Conservation (phyloP, 2,329 filamentous ascomycete genomes). For the Diaporthe nobilis region DNA sequence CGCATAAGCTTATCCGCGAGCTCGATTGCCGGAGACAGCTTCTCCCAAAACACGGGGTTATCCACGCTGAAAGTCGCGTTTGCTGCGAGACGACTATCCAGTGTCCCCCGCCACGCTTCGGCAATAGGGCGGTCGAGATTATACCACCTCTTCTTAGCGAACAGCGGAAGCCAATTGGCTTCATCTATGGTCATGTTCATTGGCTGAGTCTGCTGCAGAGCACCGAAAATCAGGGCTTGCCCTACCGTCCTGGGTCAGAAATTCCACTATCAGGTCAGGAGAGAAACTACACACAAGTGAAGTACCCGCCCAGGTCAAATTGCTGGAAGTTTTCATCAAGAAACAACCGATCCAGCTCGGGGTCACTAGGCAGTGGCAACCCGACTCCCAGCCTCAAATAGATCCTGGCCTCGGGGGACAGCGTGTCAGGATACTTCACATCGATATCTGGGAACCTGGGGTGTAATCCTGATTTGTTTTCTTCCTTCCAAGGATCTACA, state of each 20-base stretch:
- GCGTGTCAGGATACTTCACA: neutral
- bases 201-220: neutral
- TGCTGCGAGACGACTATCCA: neutral
- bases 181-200: neutral
- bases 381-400: neutral
- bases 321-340: neutral
- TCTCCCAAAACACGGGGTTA: conserved; percentile 16
- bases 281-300: neutral
- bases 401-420: neutral
- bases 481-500: conserved; percentile 9
- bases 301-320: neutral
- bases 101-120: neutral
- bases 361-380: conserved; percentile 1
- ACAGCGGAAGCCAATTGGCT: conserved; percentile 4
- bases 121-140: neutral
- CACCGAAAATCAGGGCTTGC: conserved; percentile 9
- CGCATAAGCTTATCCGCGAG: conserved; percentile 9
- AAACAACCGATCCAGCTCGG: conserved; percentile 3
- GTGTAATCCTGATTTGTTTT: conserved; percentile 18
- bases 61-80: conserved; percentile 31
- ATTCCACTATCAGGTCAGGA: neutral
- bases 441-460: conserved; percentile 22
- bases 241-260: neutral
- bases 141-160: conserved; percentile 18
- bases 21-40: neutral